These are phyloP conservation scores for Pythium inflatum DNA, from an alignment of 352 stramenopile genomes.

Conservation along the genomic window DNA sequence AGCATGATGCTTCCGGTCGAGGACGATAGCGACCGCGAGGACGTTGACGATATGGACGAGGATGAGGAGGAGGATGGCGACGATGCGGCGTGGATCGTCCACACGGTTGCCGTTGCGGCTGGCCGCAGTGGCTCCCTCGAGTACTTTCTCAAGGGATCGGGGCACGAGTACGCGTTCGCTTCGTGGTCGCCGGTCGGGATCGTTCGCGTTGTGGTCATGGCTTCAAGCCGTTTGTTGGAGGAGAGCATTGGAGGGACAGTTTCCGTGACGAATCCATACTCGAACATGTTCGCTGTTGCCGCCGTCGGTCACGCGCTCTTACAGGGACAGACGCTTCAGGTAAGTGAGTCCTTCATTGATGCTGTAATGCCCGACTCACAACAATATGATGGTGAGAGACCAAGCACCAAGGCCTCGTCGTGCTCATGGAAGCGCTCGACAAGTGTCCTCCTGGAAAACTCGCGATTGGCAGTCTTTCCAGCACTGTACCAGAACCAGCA, in stretches of 20 bases:
- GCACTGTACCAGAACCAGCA: neutral
- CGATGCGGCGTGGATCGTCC: conserved; percentile 38
- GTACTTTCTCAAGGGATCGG: conserved; percentile 56
- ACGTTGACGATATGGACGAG: conserved; percentile 13
- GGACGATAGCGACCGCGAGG: conserved; percentile 26
- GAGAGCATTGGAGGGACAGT: too few species aligned
- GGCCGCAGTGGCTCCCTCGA: conserved; percentile 39
- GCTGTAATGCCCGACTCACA: too few species aligned
- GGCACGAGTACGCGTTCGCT: conserved; percentile 62
- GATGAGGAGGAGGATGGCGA: conserved; percentile 7
- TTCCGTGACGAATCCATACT: conserved; percentile 41
- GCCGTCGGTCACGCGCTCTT: conserved; percentile 22
- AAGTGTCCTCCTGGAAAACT: conserved; percentile 8
- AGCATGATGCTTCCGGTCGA: conserved; percentile 37
- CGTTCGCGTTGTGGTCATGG: too few species aligned
- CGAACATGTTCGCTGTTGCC: conserved; percentile 49
- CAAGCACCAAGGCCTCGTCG: conserved; percentile 12
- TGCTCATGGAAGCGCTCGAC: conserved; percentile 18
- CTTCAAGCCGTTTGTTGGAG: too few species aligned
- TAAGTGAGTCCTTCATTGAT: neutral
- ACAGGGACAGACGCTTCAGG: conserved; percentile 19
- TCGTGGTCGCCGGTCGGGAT: conserved; percentile 64
- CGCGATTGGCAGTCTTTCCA: neutral
- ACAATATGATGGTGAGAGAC: conserved; percentile 3
- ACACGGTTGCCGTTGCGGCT: conserved; percentile 34